Evolutionary conservation across 495 filamentous ascomycete genomes (phyloP), one percentile per base, ranked within the genome.

Genomic region (Penicillium riverlandense): DNA sequence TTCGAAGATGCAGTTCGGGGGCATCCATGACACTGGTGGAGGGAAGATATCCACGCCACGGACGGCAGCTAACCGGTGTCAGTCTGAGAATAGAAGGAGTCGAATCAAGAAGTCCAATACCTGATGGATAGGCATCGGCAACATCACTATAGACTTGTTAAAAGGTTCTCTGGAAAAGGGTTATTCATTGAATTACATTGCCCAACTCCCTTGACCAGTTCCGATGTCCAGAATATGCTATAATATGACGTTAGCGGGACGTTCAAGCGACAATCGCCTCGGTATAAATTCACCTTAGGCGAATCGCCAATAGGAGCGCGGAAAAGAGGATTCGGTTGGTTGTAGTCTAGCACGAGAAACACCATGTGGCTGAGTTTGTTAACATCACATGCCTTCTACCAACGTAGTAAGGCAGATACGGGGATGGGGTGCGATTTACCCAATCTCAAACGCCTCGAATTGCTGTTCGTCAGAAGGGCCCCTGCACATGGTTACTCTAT

Each of bases 1-100:
- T 33, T 47, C 36, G 43, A 61, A 57, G 2, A 48, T 29, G 41
- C 47, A 51, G 36, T 61, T 61, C 22, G 57, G 55, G 11, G 57
- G 54, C 10, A 52, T 48, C 49, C 44, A 45, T 10, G 13, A 16
- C 9, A 44, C 33, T 7, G 46, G 46, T 63, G 46, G 46, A 3
- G 46, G 46, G 14, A 37, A 49, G 22, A 49, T 27, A 34, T 49
- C 46, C 28, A 49, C 40, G 12, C 46, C 46, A 28, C 46, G 46
- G 28, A 49, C 46, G 33, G 41, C 39, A 38, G 46, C 41, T 45
- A 39, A 11, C 12, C 9, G 16, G 22, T 10, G 29, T 41, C 14
- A 12, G 29, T 11, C 14, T 11, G 15, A 35, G 29, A 13, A 31
- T 12, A 34, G 15, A 16, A 16, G 8, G n/a, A 58, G 65, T 35